phyloP scores from a whole-genome alignment of 495 filamentous ascomycete genomes.

The Astrocystis sublimbata region DNA sequence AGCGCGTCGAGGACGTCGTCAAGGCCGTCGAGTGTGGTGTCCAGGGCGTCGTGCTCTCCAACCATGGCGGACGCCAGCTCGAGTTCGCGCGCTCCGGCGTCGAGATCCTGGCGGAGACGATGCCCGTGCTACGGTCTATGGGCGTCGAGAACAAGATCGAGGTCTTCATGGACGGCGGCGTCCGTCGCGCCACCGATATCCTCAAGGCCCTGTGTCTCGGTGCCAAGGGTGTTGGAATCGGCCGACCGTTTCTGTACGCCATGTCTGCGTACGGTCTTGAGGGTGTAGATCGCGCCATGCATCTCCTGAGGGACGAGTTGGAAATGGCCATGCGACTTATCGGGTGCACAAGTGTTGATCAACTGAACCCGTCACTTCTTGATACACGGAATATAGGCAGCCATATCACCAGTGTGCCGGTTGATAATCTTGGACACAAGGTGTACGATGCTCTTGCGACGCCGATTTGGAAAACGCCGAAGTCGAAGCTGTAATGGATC shows the following conservation, averaged over 20 bases:
- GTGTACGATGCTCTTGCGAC: slow-evolving; percentile 47
- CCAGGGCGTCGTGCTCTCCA: slow-evolving; percentile 91
- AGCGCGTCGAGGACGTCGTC: slow-evolving; percentile 92
- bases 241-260: slow-evolving; percentile 90
- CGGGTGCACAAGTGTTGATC: slow-evolving; percentile 68
- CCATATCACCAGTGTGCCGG: slow-evolving; percentile 65
- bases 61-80: slow-evolving; percentile 97
- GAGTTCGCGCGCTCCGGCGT: slow-evolving; percentile 90
- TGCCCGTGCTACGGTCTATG: slow-evolving; percentile 84
- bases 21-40: slow-evolving; percentile 79
- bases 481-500: slow-evolving; percentile 32
- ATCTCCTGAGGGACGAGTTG: slow-evolving; percentile 96
- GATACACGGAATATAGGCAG: slow-evolving; percentile 72
- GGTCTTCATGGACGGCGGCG: slow-evolving; percentile 87
- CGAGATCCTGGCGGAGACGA: slow-evolving; percentile 92
- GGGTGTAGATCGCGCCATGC: slow-evolving; percentile 90
- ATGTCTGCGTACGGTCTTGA: slow-evolving; percentile 90
- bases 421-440: slow-evolving; percentile 60
- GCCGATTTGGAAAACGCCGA: slow-evolving; percentile 43
- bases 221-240: slow-evolving; percentile 91
- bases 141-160: slow-evolving; percentile 85
- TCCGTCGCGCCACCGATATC: slow-evolving; percentile 90
- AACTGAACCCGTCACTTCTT: slow-evolving; percentile 76
- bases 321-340: slow-evolving; percentile 98
- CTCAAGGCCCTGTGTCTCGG: slow-evolving; percentile 94